phyloP scores from a whole-genome alignment of 352 stramenopile genomes.

The Globisporangium alternatum region DNA sequence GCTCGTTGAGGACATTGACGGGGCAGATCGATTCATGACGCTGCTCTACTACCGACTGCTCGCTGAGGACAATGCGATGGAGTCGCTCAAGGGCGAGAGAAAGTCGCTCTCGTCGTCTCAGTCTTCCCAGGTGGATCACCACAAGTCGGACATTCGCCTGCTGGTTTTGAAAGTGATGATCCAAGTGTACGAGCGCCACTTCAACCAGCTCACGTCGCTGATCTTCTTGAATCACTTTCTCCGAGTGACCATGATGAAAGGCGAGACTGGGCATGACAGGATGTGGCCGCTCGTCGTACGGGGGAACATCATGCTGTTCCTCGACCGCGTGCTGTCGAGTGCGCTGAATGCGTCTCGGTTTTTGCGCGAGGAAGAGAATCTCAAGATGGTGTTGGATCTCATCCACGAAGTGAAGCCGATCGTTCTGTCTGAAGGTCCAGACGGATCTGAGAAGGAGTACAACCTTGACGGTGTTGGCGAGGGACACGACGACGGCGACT shows the following conservation, averaged over 20 bases:
- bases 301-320: constrained; percentile 81
- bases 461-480: constrained; percentile 54
- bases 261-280: constrained; percentile 36
- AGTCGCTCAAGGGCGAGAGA: constrained; percentile 8
- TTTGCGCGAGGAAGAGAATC: constrained; percentile 65
- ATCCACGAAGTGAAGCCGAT: constrained; percentile 77
- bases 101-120: constrained; percentile 31
- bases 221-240: constrained; percentile 84
- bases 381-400: constrained; percentile 74
- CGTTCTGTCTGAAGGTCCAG: constrained; percentile 57
- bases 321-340: constrained; percentile 79
- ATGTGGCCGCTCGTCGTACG: constrained; percentile 73
- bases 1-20: constrained; percentile 75
- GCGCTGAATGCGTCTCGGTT: constrained; percentile 79
- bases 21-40: constrained; percentile 79
- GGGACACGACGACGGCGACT: constrained; percentile 42
- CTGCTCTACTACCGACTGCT: constrained; percentile 85
- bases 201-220: constrained; percentile 68
- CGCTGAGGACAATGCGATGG: constrained; percentile 49
- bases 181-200: constrained; percentile 81
- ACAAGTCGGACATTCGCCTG: constrained; percentile 72
- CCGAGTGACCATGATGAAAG: constrained; percentile 73
- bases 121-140: constrained; percentile 26
- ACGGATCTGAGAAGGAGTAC: constrained; percentile 71
- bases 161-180: constrained; percentile 88